Percentiles rank a stretch among this genome's conserved stretches.
phyloP scores from a whole-genome alignment of 2,329 filamentous ascomycete genomes.

The Alternaria solani region DNA sequence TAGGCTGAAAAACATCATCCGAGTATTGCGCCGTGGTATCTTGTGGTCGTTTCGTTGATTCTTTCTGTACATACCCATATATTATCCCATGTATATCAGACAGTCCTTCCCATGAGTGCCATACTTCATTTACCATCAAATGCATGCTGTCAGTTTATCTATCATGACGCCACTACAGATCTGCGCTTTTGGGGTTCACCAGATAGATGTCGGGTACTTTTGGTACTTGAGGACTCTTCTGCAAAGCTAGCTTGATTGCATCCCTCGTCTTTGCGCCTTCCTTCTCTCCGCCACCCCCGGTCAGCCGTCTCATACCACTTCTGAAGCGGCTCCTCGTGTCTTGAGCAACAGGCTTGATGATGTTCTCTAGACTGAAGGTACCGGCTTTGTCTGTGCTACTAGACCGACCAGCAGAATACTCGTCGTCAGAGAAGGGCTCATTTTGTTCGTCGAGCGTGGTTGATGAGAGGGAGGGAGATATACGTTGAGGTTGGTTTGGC shows the following conservation, averaged over 20 bases:
- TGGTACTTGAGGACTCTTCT: conserved; percentile 58
- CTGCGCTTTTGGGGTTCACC: conserved; percentile 48
- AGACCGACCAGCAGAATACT: conserved; percentile 61
- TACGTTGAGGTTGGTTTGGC: conserved; percentile 54
- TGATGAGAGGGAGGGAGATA: conserved; percentile 62
- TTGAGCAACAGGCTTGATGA: conserved; percentile 67
- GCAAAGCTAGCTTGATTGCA: conserved; percentile 44
- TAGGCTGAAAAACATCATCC: background rate
- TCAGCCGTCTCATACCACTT: conserved; percentile 68
- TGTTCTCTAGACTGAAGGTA: conserved; percentile 53
- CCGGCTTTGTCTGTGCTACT: conserved; percentile 31
- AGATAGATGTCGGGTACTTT: conserved; percentile 58
- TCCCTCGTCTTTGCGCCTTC: conserved; percentile 51
- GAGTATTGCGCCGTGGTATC: conserved; percentile 3
- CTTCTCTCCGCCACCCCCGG: conserved; percentile 60
- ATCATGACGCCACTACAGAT: conserved; percentile 27
- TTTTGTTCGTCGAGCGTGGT: conserved; percentile 79
- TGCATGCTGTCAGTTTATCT: background rate
- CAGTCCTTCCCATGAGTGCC: background rate
- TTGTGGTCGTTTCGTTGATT: background rate
- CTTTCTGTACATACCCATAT: conserved; percentile 1
- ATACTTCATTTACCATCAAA: background rate
- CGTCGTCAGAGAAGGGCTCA: conserved; percentile 81
- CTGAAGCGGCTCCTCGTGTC: conserved; percentile 59
- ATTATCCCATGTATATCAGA: background rate